Evolutionary conservation across 257 asterid genomes (phyloP).

Genomic region (Solanum paucissectum): DNA sequence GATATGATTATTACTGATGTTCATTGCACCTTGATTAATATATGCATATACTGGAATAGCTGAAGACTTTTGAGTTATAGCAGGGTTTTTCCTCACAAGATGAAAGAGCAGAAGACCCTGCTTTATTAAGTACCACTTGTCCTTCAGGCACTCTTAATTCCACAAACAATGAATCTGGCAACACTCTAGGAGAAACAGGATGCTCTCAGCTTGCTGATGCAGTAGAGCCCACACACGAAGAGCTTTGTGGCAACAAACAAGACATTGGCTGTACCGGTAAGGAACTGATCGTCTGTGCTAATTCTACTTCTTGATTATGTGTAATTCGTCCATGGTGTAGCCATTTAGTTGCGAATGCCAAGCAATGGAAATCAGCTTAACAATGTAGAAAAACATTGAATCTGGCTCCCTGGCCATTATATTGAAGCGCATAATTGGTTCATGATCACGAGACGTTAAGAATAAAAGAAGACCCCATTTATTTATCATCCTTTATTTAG

Average conservation of each 20-base stretch:
- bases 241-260: neutral
- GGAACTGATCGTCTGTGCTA: neutral
- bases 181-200: neutral
- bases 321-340: neutral
- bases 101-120: neutral
- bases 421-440: neutral
- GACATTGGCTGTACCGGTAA: neutral
- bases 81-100: neutral
- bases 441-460: neutral
- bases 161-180: neutral
- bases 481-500: neutral
- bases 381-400: neutral
- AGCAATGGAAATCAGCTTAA: neutral
- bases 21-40: neutral
- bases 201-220: neutral
- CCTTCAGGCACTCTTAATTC: neutral
- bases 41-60: neutral
- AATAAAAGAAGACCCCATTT: neutral
- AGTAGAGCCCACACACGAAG: neutral
- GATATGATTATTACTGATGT: neutral
- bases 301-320: neutral
- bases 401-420: neutral
- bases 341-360: neutral
- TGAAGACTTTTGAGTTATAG: neutral
- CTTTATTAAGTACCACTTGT: neutral